These are phyloP conservation scores for Solanum piurae DNA, from an alignment of 257 asterid genomes.

Conservation along the genomic window DNA sequence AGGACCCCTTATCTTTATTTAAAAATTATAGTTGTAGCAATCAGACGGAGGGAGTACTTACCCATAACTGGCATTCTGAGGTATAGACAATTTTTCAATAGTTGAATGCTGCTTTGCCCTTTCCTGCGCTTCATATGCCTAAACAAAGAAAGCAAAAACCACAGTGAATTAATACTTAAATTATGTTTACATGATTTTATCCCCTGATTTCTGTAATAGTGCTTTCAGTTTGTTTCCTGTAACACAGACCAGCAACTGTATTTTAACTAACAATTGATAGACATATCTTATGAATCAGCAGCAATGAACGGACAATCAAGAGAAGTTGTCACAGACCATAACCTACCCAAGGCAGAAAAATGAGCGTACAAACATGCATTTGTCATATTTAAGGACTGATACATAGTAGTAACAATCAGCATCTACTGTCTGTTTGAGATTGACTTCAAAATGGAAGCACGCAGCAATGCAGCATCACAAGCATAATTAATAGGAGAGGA, in stretches of 20 bases:
- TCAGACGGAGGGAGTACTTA: slow-evolving; percentile 15
- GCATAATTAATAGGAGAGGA: background rate
- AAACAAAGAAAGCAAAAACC: slow-evolving; percentile 9
- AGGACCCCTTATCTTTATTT: background rate
- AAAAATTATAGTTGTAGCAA: background rate
- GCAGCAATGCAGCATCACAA: background rate
- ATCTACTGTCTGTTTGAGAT: background rate
- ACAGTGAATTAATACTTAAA: background rate
- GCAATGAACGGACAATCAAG: background rate
- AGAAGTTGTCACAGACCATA: background rate
- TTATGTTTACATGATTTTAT: background rate
- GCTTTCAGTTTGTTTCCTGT: background rate
- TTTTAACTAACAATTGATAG: background rate
- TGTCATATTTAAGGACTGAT: background rate
- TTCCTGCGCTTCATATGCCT: slow-evolving; percentile 86
- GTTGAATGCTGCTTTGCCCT: slow-evolving; percentile 57
- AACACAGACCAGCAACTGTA: background rate
- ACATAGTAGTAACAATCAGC: background rate
- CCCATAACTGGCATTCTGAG: slow-evolving; percentile 81
- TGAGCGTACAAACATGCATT: background rate
- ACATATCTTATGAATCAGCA: background rate
- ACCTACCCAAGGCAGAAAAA: background rate
- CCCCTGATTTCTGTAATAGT: background rate
- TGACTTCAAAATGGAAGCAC: background rate
- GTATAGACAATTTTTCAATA: slow-evolving; percentile 50